Conservation (phyloP, 257 asterid genomes). For the Forsythia suspensa region DNA sequence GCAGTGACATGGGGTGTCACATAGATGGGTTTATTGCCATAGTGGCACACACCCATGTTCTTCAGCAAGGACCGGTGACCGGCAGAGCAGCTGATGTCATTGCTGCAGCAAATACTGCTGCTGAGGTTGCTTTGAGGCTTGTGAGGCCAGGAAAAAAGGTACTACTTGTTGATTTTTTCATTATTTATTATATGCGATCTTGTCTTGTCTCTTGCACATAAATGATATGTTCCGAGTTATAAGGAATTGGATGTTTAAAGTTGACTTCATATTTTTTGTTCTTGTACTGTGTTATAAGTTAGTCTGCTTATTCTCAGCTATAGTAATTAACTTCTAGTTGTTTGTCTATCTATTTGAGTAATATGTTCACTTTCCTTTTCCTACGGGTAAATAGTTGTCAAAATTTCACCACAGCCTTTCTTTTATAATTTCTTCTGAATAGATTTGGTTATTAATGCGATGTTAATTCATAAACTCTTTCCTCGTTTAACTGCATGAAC, state of each 20-base stretch:
- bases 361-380: neutral
- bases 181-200: neutral
- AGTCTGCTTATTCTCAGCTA: neutral
- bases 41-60: conserved; percentile 84
- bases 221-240: neutral
- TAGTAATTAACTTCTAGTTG: neutral
- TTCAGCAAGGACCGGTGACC: conserved; percentile 79
- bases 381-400: neutral
- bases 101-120: conserved; percentile 95
- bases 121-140: conserved; percentile 93
- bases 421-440: neutral
- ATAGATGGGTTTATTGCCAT: conserved; percentile 95
- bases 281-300: neutral
- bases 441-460: neutral
- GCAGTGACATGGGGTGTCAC: conserved; percentile 97
- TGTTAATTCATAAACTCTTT: no score
- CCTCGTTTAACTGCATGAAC: no score
- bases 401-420: neutral
- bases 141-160: conserved; percentile 93
- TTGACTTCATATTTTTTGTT: neutral
- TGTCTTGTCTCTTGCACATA: neutral
- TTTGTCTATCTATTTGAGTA: neutral
- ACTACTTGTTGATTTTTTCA: neutral
- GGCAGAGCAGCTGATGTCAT: conserved; percentile 94
- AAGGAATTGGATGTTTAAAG: neutral